Conservation (phyloP, 108 stramenopile species). For the Nitzschia putrida region DNA sequence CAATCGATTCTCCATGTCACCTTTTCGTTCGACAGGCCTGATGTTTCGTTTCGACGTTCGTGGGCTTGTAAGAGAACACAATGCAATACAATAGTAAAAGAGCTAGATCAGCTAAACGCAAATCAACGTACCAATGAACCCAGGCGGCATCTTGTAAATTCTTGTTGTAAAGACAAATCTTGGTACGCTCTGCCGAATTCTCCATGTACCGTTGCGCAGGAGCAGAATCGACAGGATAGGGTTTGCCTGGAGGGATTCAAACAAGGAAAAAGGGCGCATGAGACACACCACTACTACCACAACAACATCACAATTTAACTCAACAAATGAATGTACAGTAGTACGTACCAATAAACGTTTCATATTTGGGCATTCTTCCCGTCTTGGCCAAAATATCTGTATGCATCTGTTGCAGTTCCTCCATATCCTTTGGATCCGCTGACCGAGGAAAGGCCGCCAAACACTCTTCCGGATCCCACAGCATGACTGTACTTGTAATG, state of each 20-base stretch:
- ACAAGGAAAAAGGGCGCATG: no score
- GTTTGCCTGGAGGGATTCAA: constrained; percentile 55
- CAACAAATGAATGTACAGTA: no score
- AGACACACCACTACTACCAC: background rate
- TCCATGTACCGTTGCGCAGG: constrained; percentile 70
- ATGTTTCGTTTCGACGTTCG: constrained; percentile 25
- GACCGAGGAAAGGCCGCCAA: constrained; percentile 79
- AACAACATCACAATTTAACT: no score
- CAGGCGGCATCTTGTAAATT: constrained; percentile 64
- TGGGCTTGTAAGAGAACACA: background rate
- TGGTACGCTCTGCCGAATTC: constrained; percentile 57
- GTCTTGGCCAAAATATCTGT: constrained; percentile 33
- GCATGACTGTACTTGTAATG: constrained; percentile 19
- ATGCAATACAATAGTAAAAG: background rate
- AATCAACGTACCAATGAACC: constrained; percentile 68
- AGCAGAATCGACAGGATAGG: constrained; percentile 68
- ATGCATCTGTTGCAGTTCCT: constrained; percentile 53
- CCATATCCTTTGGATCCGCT: constrained; percentile 51
- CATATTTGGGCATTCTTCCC: constrained; percentile 25
- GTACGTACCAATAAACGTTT: constrained; percentile 52
- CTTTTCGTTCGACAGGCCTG: constrained; percentile 36
- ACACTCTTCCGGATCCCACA: constrained; percentile 70
- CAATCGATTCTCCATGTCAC: constrained; percentile 57
- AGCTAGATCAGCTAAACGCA: no score
- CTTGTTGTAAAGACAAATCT: constrained; percentile 77